Conservation (phyloP, 2,329 filamentous ascomycete genomes). For the Cladosporium sp. region DNA sequence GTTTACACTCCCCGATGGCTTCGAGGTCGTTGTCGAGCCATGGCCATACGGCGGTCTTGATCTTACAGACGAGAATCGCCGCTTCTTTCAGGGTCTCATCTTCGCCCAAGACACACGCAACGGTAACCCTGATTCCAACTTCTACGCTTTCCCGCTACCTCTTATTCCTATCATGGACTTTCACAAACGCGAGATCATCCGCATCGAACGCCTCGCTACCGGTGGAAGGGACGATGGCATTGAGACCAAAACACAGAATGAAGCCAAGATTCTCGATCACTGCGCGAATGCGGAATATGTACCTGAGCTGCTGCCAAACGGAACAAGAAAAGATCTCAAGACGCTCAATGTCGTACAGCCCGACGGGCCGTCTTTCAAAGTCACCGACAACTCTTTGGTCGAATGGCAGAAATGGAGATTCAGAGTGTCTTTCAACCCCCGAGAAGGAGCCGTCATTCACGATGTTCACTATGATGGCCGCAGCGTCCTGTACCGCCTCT, state of each 20-base stretch:
- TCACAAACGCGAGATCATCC: conserved; percentile 23
- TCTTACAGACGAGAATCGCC: conserved; percentile 22
- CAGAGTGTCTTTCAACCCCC: conserved; percentile 60
- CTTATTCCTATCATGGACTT: conserved; percentile 28
- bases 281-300: conserved; percentile 47
- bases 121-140: conserved; percentile 40
- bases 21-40: conserved; percentile 27
- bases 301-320: conserved; percentile 33
- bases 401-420: conserved; percentile 54
- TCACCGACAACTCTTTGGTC: conserved; percentile 42
- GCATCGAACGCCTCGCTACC: conserved; percentile 28
- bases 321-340: conserved; percentile 45
- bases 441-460: conserved; percentile 65
- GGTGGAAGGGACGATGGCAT: conserved; percentile 24
- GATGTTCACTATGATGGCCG: conserved; percentile 60
- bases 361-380: conserved; percentile 58
- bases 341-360: conserved; percentile 65
- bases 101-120: conserved; percentile 30
- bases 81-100: conserved; percentile 28
- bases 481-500: conserved; percentile 60
- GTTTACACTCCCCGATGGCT: conserved; percentile 47
- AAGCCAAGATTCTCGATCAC: conserved; percentile 38
- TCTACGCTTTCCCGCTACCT: conserved; percentile 28
- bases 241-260: conserved; percentile 35
- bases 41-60: conserved; percentile 29